Evolutionary conservation across 2,329 filamentous ascomycete genomes (phyloP).

Genomic region (Aspergillus glaucus): DNA sequence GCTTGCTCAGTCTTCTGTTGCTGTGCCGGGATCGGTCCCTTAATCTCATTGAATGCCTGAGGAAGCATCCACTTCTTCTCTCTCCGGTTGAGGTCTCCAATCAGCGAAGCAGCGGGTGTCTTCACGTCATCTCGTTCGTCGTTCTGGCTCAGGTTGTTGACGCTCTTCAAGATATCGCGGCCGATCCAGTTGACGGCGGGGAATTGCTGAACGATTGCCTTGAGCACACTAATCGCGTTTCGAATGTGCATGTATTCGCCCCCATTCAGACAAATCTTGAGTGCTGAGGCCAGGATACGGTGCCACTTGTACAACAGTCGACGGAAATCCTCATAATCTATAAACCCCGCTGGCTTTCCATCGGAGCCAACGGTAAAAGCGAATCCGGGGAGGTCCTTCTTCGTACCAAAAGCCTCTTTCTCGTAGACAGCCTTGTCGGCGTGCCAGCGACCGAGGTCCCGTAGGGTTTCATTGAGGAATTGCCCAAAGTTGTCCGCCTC

Average conservation of each 20-base stretch:
- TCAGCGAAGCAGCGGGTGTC: slow-evolving; percentile 44
- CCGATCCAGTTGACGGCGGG: slow-evolving; percentile 89
- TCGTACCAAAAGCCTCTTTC: slow-evolving; percentile 67
- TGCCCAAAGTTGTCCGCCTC: slow-evolving; percentile 91
- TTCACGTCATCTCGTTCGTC: slow-evolving; percentile 46
- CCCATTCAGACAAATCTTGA: slow-evolving; percentile 74
- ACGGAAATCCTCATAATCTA: slow-evolving; percentile 82
- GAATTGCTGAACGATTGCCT: slow-evolving; percentile 72
- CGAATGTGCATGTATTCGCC: slow-evolving; percentile 97
- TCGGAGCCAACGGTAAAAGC: slow-evolving; percentile 65
- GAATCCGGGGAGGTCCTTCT: slow-evolving; percentile 68
- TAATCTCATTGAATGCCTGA: slow-evolving; percentile 33
- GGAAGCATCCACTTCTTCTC: slow-evolving; percentile 46
- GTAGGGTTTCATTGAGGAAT: slow-evolving; percentile 75
- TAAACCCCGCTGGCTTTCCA: slow-evolving; percentile 62
- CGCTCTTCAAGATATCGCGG: slow-evolving; percentile 35
- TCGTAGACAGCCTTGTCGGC: slow-evolving; percentile 69
- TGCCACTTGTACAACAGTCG: slow-evolving; percentile 88
- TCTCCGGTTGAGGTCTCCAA: slow-evolving; percentile 43
- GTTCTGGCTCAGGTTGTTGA: slow-evolving; percentile 39
- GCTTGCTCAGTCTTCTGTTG: slow-evolving; percentile 11
- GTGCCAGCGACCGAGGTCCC: slow-evolving; percentile 80
- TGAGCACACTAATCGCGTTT: slow-evolving; percentile 87
- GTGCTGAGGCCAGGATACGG: slow-evolving; percentile 67
- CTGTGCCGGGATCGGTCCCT: background rate